Evolutionary conservation across 1,139 yeast species (phyloP).

Genomic region (Geotrichum macrosporum): DNA sequence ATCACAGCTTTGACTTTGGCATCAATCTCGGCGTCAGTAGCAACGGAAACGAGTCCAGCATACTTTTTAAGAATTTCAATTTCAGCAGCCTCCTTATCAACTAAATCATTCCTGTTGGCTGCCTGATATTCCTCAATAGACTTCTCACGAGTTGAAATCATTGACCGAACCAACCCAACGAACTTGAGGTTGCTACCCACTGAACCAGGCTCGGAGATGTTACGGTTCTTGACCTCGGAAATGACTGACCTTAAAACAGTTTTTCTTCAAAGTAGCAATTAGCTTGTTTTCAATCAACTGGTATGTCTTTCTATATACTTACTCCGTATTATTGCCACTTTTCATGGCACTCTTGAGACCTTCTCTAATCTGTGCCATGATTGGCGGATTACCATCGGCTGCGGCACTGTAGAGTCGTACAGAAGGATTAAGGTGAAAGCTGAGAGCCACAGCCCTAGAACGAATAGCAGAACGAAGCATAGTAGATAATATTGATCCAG

Average conservation of each 20-base stretch:
- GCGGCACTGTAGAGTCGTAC: slow-evolving; percentile 20
- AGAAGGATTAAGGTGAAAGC: slow-evolving; percentile 9
- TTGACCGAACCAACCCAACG: slow-evolving; percentile 46
- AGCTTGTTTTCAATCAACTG: slow-evolving; percentile 13
- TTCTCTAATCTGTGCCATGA: slow-evolving; percentile 36
- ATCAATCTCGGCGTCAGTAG: slow-evolving; percentile 49
- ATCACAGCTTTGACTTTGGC: slow-evolving; percentile 42
- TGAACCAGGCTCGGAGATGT: slow-evolving; percentile 48
- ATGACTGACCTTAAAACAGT: slow-evolving; percentile 55
- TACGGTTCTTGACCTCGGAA: slow-evolving; percentile 57
- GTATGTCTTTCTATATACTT: neutral
- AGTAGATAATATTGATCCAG: neutral
- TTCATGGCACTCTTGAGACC: slow-evolving; percentile 38
- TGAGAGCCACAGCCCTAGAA: neutral
- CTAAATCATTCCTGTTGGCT: slow-evolving; percentile 54
- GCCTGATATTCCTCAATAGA: slow-evolving; percentile 50
- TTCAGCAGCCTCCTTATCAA: slow-evolving; percentile 52
- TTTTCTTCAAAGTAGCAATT: slow-evolving; percentile 34
- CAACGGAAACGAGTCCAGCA: slow-evolving; percentile 46
- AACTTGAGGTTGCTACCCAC: slow-evolving; percentile 48
- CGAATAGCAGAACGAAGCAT: slow-evolving; percentile 16
- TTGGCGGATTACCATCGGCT: slow-evolving; percentile 34
- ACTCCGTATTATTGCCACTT: slow-evolving; percentile 27
- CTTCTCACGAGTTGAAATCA: slow-evolving; percentile 52
- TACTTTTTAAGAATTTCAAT: slow-evolving; percentile 45